phyloP scores from a whole-genome alignment of 257 asterid species.

The Scutellaria minor region DNA sequence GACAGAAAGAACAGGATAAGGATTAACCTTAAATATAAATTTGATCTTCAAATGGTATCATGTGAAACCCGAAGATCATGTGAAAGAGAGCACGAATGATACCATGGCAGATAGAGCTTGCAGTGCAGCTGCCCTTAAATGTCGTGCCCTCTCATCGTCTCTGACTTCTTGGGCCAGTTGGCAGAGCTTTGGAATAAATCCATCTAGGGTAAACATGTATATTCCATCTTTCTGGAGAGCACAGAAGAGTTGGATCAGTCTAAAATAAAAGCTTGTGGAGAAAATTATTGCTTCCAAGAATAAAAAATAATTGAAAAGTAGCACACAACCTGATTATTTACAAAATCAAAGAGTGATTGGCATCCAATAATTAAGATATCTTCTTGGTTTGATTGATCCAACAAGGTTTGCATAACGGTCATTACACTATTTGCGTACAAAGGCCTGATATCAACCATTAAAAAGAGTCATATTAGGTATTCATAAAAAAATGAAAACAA shows the following conservation, averaged over 20 bases:
- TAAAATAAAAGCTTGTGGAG: slow-evolving; percentile 8
- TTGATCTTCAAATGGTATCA: background rate
- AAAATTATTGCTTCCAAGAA: slow-evolving; percentile 21
- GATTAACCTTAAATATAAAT: background rate
- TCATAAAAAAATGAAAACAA: background rate
- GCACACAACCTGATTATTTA: slow-evolving; percentile 77
- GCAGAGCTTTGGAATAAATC: slow-evolving; percentile 88
- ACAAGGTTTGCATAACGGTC: slow-evolving; percentile 72
- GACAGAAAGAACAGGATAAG: slow-evolving; percentile 14
- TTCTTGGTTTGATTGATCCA: slow-evolving; percentile 82
- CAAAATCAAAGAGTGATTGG: slow-evolving; percentile 83
- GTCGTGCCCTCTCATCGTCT: slow-evolving; percentile 67
- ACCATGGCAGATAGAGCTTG: slow-evolving; percentile 94
- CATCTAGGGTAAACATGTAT: slow-evolving; percentile 86
- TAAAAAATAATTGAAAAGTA: background rate
- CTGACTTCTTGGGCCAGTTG: slow-evolving; percentile 92
- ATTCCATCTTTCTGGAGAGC: slow-evolving; percentile 82
- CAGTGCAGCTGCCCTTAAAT: slow-evolving; percentile 70
- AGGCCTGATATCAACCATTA: slow-evolving; percentile 67
- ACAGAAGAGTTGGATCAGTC: slow-evolving; percentile 31
- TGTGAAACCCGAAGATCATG: background rate
- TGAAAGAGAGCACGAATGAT: slow-evolving; percentile 31
- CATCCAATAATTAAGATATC: slow-evolving; percentile 81
- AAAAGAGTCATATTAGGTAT: background rate
- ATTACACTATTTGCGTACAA: slow-evolving; percentile 86